Percentiles rank a stretch among this genome's conserved stretches.
Conservation (phyloP, 179 eudicot species). For the Silene vulgaris region DNA sequence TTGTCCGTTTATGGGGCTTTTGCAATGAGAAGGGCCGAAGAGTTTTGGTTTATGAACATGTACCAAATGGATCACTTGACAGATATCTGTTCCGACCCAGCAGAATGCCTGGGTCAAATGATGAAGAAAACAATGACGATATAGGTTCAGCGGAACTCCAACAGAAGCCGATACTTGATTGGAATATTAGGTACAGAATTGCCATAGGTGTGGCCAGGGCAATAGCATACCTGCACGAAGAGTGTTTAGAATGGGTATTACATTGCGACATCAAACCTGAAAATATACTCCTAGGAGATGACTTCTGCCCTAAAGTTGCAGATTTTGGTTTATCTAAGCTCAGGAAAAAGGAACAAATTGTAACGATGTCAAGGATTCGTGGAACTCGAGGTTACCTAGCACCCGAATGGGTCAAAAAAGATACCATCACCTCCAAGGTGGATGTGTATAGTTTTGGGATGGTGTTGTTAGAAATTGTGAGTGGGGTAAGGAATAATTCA, state of each 20-base stretch:
- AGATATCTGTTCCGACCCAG: slow-evolving; percentile 43
- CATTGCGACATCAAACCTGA: slow-evolving; percentile 91
- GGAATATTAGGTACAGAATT: slow-evolving; percentile 74
- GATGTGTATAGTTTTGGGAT: slow-evolving; percentile 84
- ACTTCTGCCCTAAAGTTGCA: slow-evolving; percentile 81
- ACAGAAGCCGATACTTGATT: slow-evolving; percentile 58
- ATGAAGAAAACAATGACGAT: slow-evolving; percentile 5
- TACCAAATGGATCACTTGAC: slow-evolving; percentile 75
- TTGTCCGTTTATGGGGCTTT: slow-evolving; percentile 81
- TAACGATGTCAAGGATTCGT: slow-evolving; percentile 55
- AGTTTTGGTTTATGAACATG: slow-evolving; percentile 68
- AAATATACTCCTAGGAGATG: slow-evolving; percentile 76
- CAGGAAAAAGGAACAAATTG: slow-evolving; percentile 65
- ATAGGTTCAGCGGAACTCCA: not conserved
- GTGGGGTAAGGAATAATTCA: slow-evolving; percentile 48
- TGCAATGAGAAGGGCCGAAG: slow-evolving; percentile 75
- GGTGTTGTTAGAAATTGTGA: slow-evolving; percentile 72
- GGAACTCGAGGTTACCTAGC: slow-evolving; percentile 92
- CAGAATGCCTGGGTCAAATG: slow-evolving; percentile 4
- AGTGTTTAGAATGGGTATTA: slow-evolving; percentile 77
- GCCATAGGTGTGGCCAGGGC: slow-evolving; percentile 84
- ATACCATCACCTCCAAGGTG: slow-evolving; percentile 65
- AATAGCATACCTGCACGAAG: slow-evolving; percentile 82
- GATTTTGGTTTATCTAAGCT: slow-evolving; percentile 82
- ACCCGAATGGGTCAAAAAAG: slow-evolving; percentile 70